Base-by-base conservation (phyloP, 177 flowering plant genomes). In the Vitis hybrid region DNA sequence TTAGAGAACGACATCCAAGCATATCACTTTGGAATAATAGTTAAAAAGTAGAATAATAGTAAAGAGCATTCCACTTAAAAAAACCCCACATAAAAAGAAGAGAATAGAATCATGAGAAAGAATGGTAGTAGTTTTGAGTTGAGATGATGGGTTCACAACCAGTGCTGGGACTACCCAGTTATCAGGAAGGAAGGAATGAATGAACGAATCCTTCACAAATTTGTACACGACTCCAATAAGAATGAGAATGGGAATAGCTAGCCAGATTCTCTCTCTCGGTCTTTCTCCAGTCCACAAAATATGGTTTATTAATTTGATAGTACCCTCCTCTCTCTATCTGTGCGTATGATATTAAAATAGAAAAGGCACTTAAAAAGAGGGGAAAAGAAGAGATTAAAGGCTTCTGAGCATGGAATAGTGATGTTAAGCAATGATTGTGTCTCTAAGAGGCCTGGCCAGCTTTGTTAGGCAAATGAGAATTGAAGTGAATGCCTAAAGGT, bases 381-480 rank as follows among this genome's bases (percentile, higher is more conserved):
- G 56, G 52, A 72, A 73, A 71, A 50, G 74, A 56, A 32, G 64
- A 18, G 26, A 17, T 60, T 2, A 70, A 73, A 67, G 72, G 73
- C 55, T 67, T 66, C 48, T 51, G 67, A 73, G 77, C 75, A 70
- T 71, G 68, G 71, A 78, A 74, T 56, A 56, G 56, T 71, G 69
- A 69, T 63, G 80, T 71, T 63, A 34, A 63, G 78, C 74, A 82
- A 86, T 83, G 78, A 83, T 87, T 77, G 75, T 83, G 88, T 83
- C 79, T 52, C 76, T 32, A 12, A 65, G 21, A 69, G 58, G 64
- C 68, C 69, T 54, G 77, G 72, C 54, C 82, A 73, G 78, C 81
- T 78, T 81, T 76, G 34, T 61, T 69, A 52, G 67, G 34, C 48
- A 56, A 68, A 63, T 66, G 50, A 17, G 63, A 52, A 21, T 52